Evolutionary conservation across 2,329 filamentous ascomycete genomes (phyloP), one percentile per base, ranked within the genome.

Genomic region (Coniosporium tulheliwenetii): DNA sequence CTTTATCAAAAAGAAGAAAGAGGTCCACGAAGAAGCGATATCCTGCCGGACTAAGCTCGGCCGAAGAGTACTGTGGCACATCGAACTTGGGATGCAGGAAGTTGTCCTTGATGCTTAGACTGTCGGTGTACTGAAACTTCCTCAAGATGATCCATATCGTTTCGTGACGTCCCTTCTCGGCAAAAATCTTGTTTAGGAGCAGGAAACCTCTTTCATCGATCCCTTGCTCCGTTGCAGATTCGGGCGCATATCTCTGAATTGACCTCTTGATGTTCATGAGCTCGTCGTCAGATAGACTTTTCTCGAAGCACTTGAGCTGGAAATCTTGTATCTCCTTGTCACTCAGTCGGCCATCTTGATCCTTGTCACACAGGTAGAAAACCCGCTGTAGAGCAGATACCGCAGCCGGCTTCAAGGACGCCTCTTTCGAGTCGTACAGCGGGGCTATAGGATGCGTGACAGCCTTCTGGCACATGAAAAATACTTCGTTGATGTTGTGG

Each of bases 21-120:
- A 96, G 69, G 53, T 98, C 91, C 47, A 96, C 89, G 51, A 98
- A 95, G 66, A 98, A 98, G 14, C 89, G 79, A 60, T 98, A 98
- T 1, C 91, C 91, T 10, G 84, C 79, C 0, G 91, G 91, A 49
- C 87, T 94, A 13, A 98, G 71, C 63, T 98, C 91, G 3, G 89
- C 87, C 3, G 89, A 96, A 0, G 86, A 81, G 54, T 82, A 89
- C 43, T 89, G 82, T 0, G 91, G 85, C 0, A 98, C 86, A 7
- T 98, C 91, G 47, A 96, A 89, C 48, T 85, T 93, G 12, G 91
- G 91, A 50, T 86, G 85, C 16, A 98, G 69, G 56, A 95, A 96
- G 49, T 71, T 83, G 55, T 96, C 87, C 52, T 89, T 85, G 33
- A 98, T 66, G 46, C 85, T 93, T 37, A 98, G 65, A 57, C 86